Conservation (phyloP, 1,284 basidiomycete genomes). For the Tilletia setariae region DNA sequence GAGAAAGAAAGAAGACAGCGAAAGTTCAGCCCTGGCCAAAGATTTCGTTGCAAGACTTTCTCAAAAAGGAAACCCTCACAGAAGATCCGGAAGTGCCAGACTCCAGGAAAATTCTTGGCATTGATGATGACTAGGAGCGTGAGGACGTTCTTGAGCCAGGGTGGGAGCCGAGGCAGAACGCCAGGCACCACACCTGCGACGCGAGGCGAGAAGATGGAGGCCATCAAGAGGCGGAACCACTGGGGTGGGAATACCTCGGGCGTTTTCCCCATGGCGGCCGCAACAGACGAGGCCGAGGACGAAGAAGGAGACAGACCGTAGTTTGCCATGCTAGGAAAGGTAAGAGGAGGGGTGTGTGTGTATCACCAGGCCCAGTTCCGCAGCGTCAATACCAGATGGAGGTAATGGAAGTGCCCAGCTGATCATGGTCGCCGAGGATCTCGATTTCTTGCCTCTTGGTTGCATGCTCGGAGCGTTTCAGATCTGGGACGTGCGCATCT, state of each 20-base stretch:
- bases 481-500: no score
- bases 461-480: no score
- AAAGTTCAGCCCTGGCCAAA: no score
- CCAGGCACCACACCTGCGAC: neutral
- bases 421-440: no score
- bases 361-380: no score
- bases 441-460: no score
- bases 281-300: neutral
- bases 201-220: slow-evolving; percentile 9
- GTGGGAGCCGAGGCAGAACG: neutral
- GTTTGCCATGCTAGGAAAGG: neutral
- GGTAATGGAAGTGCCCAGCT: no score
- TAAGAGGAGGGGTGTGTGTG: no score
- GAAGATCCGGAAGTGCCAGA: slow-evolving; percentile 10
- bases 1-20: no score
- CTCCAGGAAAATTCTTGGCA: neutral
- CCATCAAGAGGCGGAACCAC: slow-evolving; percentile 5
- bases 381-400: no score
- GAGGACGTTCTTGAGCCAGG: neutral
- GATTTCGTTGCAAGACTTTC: no score
- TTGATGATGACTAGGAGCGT: slow-evolving; percentile 9
- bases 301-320: neutral
- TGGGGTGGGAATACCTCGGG: neutral
- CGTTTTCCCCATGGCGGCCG: neutral
- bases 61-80: neutral